A percentile compares a stretch with the other conserved stretches of the same genome.
Evolutionary conservation across 352 stramenopile species (phyloP).

Genomic region (Peronospora belbahrii): DNA sequence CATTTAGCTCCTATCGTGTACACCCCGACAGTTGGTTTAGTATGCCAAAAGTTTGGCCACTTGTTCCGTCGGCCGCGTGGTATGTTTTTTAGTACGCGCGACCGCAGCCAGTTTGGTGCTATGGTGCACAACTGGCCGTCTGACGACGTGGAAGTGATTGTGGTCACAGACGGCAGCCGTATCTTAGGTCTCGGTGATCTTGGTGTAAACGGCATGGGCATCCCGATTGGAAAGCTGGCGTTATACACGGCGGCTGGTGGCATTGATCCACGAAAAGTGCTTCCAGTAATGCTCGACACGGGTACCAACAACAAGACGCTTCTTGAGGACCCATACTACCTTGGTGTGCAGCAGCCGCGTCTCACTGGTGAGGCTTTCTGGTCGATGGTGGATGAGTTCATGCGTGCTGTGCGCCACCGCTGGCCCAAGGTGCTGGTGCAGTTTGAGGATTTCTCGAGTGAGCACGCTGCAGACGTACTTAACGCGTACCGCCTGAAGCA

Average conservation of each 20-base stretch:
- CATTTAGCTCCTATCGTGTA: conserved; percentile 92
- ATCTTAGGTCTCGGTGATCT: conserved; percentile 97
- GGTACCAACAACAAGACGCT: conserved; percentile 94
- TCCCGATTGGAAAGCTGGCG: conserved; percentile 94
- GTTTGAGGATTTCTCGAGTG: conserved; percentile 95
- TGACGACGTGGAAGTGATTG: conserved; percentile 95
- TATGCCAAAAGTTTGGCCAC: conserved; percentile 88
- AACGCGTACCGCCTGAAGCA: conserved; percentile 93
- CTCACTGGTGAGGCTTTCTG: conserved; percentile 90
- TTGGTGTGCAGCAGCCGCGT: conserved; percentile 89
- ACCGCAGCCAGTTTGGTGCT: conserved; percentile 83
- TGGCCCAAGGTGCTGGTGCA: conserved; percentile 93
- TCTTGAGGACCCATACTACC: conserved; percentile 91
- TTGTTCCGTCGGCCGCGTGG: conserved; percentile 86
- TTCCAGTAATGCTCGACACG: conserved; percentile 94
- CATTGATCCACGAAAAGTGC: conserved; percentile 89
- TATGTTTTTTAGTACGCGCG: conserved; percentile 94
- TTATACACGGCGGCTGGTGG: conserved; percentile 93
- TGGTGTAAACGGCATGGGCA: conserved; percentile 96
- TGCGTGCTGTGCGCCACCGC: conserved; percentile 69
- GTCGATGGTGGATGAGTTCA: conserved; percentile 93
- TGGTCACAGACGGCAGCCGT: conserved; percentile 94
- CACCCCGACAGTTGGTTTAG: conserved; percentile 94
- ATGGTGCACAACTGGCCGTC: conserved; percentile 95
- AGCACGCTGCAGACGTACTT: conserved; percentile 85